Evolutionary conservation across 306 rosid genomes (phyloP), one percentile per base, ranked within the genome.

Genomic region (Cajanus cajan): DNA sequence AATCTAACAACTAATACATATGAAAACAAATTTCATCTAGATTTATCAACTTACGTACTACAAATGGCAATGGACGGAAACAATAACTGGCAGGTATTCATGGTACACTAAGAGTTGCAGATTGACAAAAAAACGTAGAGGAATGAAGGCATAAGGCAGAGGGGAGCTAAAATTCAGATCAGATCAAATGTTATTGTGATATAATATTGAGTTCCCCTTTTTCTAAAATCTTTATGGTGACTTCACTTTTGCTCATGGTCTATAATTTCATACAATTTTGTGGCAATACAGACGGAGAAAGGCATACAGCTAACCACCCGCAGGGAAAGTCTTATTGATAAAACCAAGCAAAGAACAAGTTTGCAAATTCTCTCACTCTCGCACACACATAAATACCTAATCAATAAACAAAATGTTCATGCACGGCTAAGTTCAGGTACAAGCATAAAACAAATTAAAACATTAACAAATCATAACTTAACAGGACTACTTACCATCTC

Each of bases 401-500:
- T 28, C 70, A 61, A 28, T 16, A 45, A 59, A 28, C 13, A 13
- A 59, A 8, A 34, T 33, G 61, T 71, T 52, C 33, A 41, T 61
- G 74, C 36, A 39, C 11, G 66, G 57, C 44, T 12, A 16, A 25
- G 41, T 48, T 73, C 37, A 43, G 55, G 40, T 15, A 62, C 65
- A 78, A 78, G 44, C 22, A 74, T 58, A 76, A 79, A 36, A 64
- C n/a, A n/a, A n/a, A n/a, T n/a, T 57, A 67, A 36, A 82, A 79
- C 15, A 41, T 67, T 28, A 64, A 47, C 4, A 78, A 81, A 59
- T 18, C 63, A 58, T 66, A 76, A 41, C 34, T 52, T 33, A 54
- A 63, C 68, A 40, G 80, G 67, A 43, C 58, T 21, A 68, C 31
- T 82, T 90, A 96, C 99, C 99, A 93, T 93, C 87, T 96, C 99